Conservation (phyloP, 768 basidiomycete species). For the Galerina marginata region DNA sequence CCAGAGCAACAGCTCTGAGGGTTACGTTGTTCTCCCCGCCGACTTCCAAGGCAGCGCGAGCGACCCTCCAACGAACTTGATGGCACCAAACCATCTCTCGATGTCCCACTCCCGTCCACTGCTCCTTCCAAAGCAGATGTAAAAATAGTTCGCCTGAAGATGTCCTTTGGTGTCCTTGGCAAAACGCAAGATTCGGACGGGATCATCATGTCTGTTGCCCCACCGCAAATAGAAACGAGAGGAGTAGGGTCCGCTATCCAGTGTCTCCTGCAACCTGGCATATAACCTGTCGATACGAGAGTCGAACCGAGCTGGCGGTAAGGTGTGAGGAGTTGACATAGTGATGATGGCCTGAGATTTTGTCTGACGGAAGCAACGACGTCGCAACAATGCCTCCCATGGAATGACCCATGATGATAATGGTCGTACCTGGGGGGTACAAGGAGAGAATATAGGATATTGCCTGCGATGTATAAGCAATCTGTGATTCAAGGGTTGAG, state of each 20-base stretch:
- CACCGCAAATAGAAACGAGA: constrained; percentile 88
- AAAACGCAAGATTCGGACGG: constrained; percentile 89
- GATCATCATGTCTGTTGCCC: constrained; percentile 90
- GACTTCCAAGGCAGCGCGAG: constrained; percentile 77
- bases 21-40: constrained; percentile 34
- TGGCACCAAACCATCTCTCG: constrained; percentile 99
- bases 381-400: constrained; percentile 97
- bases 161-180: constrained; percentile 30
- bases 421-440: constrained; percentile 65
- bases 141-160: constrained; percentile 72
- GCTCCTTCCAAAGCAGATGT: constrained; percentile 88
- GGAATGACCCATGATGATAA: constrained; percentile 90
- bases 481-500: constrained; percentile 83
- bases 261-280: constrained; percentile 40
- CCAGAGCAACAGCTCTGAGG: constrained; percentile 47
- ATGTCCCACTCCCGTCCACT: constrained; percentile 96
- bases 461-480: constrained; percentile 70
- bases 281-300: constrained; percentile 80
- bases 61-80: constrained; percentile 91
- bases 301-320: constrained; percentile 91
- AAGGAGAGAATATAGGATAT: constrained; percentile 80
- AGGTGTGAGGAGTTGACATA: constrained; percentile 92
- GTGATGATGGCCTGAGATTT: constrained; percentile 85
- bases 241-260: constrained; percentile 59
- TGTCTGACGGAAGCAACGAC: constrained; percentile 68